These are phyloP conservation scores for Taiozyma sp. DNA, from an alignment of 1,139 yeast species.

Conservation along the genomic window DNA sequence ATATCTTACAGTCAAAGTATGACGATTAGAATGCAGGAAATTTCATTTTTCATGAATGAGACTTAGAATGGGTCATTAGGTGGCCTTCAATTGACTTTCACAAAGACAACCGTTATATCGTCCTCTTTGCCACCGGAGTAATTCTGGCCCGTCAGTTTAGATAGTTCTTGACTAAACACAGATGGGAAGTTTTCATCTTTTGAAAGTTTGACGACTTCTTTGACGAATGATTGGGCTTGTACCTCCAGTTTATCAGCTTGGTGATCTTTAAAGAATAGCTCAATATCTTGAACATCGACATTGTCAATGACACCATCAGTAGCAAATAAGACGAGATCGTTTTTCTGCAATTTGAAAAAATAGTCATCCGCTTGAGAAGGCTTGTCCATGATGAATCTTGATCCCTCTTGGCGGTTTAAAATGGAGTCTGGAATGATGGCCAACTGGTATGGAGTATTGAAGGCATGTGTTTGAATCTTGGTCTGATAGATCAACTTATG, in stretches of 20 bases:
- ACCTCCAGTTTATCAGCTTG: conserved; percentile 35
- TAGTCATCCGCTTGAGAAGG: conserved; percentile 44
- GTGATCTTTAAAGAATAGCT: conserved; percentile 49
- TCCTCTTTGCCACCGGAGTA: conserved; percentile 94
- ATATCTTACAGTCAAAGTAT: conserved; percentile 30
- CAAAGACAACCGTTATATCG: conserved; percentile 80
- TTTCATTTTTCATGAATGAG: not conserved
- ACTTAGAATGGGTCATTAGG: not conserved
- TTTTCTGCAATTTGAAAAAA: conserved; percentile 44
- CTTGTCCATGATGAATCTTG: conserved; percentile 52
- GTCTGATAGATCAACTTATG: conserved; percentile 63
- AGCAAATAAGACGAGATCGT: conserved; percentile 78
- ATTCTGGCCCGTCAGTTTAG: conserved; percentile 60
- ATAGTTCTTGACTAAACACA: conserved; percentile 81
- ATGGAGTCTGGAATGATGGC: conserved; percentile 75
- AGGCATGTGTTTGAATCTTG: conserved; percentile 76
- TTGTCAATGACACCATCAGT: conserved; percentile 96
- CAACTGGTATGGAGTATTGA: conserved; percentile 89
- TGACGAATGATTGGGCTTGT: conserved; percentile 56
- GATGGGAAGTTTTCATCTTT: conserved; percentile 73
- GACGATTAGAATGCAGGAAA: conserved; percentile 19
- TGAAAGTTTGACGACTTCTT: conserved; percentile 64
- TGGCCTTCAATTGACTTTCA: conserved; percentile 42
- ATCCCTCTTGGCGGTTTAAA: conserved; percentile 45
- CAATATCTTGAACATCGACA: conserved; percentile 70